phyloP scores from a whole-genome alignment of 495 filamentous ascomycete species.

The Thermothielavioides terrestris region DNA sequence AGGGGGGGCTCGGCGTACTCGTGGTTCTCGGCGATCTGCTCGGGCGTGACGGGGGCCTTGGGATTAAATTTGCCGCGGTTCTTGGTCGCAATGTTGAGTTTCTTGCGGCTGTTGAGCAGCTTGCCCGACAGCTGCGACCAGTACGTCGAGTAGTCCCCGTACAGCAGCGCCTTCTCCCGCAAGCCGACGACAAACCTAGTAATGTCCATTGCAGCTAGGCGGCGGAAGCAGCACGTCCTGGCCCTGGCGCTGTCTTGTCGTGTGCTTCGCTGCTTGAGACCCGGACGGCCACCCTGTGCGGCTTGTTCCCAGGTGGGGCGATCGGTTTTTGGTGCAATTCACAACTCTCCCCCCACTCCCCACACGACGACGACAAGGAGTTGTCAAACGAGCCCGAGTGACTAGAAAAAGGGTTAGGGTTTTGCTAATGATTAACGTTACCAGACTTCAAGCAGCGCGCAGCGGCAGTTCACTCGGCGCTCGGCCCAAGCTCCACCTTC shows the following conservation, averaged over 20 bases:
- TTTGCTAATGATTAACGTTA: too few relatives aligned
- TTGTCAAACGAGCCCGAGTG: too few relatives aligned
- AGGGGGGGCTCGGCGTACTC: too few relatives aligned
- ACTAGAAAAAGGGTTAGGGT: conserved; percentile 2
- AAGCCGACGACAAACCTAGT: conserved; percentile 71
- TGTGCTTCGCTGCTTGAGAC: neutral
- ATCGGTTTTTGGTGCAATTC: neutral
- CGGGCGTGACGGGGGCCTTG: conserved; percentile 61
- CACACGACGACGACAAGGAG: neutral
- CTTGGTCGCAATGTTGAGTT: conserved; percentile 69
- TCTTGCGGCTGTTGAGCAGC: conserved; percentile 75
- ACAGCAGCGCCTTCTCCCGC: conserved; percentile 70
- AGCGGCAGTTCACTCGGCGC: too few relatives aligned
- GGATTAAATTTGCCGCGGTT: conserved; percentile 76
- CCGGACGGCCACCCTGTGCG: neutral
- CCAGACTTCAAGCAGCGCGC: too few relatives aligned
- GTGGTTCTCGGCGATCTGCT: conserved; percentile 66
- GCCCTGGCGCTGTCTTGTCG: neutral
- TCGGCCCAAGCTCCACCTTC: conserved; percentile 1
- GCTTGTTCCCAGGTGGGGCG: conserved; percentile 4
- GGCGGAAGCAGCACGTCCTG: neutral
- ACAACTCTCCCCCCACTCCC: neutral
- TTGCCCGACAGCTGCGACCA: conserved; percentile 69
- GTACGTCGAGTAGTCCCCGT: conserved; percentile 85
- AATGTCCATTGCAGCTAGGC: conserved; percentile 62